Base-by-base conservation (phyloP, 352 stramenopile genomes). In the Globisporangium abappressorium region DNA sequence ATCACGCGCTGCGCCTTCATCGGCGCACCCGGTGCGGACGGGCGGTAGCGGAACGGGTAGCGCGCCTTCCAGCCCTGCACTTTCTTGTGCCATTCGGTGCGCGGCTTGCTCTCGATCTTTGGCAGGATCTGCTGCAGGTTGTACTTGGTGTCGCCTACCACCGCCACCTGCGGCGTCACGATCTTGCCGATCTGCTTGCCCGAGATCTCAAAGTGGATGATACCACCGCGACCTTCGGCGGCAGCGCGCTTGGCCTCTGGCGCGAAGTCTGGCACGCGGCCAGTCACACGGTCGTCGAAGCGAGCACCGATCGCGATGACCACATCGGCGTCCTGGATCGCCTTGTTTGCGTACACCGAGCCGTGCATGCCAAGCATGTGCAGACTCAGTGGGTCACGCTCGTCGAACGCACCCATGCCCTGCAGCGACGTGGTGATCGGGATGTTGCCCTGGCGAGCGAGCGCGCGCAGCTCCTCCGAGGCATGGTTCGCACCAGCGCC, bases 361-460 rank as follows among this genome's bases (percentile, higher is more conserved):
- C 95, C 96, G 80, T 99, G 96, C 96, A 99, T 99, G 47, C 96
- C 95, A 41, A 99, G 79, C 94, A 99, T 98, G 73, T 98, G 97
- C 59, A 98, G 84, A 79, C 93, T 97, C 20, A 99, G 87, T 49
- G 88, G 79, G 75, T 98, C 88, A 53, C 93, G 80, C 73, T 99
- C 96, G 63, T 98, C 94, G 64, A 98, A 99, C 7, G 81, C 81
- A 43, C 96, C 96, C 74, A 99, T 90, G 18, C 90, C 96, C 71
- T 95, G 95, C 34, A 99, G 82, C 65, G 96, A 98, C 8, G 95
- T 98, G 6, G 95, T 97, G 43, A 99, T 93, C 22, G 96, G 96
- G 69, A 99, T 98, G 67, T 98, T 97, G 47, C 95, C 89, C 64
- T 89, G 82, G 57, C 97, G 90, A 0, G 95, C 95, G 71, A 99